These are phyloP conservation scores for Rubia peregrina DNA, from an alignment of 305 asterid genomes.

Conservation along the genomic window DNA sequence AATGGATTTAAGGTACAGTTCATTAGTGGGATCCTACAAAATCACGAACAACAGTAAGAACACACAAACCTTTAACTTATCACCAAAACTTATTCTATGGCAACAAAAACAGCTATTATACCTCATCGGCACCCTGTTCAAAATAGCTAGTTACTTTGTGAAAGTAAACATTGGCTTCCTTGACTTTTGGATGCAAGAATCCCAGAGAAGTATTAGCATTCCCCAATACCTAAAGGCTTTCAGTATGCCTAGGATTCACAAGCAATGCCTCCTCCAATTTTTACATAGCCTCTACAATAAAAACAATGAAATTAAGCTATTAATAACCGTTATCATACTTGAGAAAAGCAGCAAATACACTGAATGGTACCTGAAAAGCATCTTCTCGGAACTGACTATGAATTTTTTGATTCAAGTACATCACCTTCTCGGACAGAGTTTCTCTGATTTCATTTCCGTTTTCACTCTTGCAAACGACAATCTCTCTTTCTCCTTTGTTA, in stretches of 20 bases:
- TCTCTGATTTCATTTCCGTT: too few species aligned
- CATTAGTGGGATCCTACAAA: constrained; percentile 65
- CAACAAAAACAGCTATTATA: constrained; percentile 14
- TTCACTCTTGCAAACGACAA: too few species aligned
- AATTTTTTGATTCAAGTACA: too few species aligned
- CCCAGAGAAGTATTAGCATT: constrained; percentile 82
- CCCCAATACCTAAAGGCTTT: constrained; percentile 86
- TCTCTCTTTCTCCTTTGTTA: too few species aligned
- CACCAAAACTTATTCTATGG: background rate
- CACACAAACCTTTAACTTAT: background rate
- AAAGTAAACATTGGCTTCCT: constrained; percentile 54
- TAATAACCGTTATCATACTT: background rate
- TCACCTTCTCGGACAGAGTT: too few species aligned
- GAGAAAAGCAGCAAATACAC: background rate
- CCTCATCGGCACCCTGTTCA: constrained; percentile 73
- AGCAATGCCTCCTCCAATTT: constrained; percentile 82
- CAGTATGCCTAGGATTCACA: constrained; percentile 64
- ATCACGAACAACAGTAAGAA: constrained; percentile 10
- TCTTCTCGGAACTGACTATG: too few species aligned
- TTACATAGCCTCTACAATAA: constrained; percentile 70
- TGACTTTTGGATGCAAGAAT: constrained; percentile 65
- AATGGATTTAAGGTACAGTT: too few species aligned
- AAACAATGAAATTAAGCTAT: constrained; percentile 12
- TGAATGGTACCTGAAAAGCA: too few species aligned
- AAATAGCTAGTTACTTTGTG: constrained; percentile 55